A percentile compares a stretch with the other conserved stretches of the same genome.
These are phyloP conservation scores for Poa annua DNA, from an alignment of 176 grass and related monocot genomes.

Conservation along the genomic window DNA sequence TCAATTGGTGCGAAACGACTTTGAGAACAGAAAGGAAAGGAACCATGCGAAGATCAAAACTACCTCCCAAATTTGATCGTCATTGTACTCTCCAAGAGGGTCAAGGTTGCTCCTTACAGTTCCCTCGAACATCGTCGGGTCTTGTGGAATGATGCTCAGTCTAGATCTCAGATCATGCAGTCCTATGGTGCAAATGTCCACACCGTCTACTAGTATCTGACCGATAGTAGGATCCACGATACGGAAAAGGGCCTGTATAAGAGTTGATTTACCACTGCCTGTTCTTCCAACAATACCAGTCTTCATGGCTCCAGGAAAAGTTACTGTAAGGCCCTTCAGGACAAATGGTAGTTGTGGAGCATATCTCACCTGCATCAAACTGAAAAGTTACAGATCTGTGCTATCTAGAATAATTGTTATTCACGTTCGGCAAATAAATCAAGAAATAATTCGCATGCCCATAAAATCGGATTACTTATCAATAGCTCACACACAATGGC, in stretches of 20 bases:
- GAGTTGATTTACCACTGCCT: constrained; percentile 90
- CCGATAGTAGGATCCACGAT: constrained; percentile 79
- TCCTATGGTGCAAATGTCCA: constrained; percentile 80
- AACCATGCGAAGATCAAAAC: neutral
- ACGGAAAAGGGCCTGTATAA: constrained; percentile 89
- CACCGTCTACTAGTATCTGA: constrained; percentile 69
- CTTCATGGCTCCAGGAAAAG: constrained; percentile 75
- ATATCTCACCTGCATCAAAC: constrained; percentile 69
- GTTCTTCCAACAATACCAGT: constrained; percentile 93
- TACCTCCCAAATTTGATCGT: constrained; percentile 92
- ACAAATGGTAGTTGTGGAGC: constrained; percentile 75
- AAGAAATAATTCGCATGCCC: neutral
- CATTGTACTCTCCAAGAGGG: constrained; percentile 77
- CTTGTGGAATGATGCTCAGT: constrained; percentile 93
- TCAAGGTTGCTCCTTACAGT: constrained; percentile 92
- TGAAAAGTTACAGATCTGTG: neutral
- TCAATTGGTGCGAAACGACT: neutral
- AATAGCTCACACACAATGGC: neutral
- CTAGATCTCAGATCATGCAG: constrained; percentile 89
- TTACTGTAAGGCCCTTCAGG: constrained; percentile 72
- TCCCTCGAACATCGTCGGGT: constrained; percentile 90
- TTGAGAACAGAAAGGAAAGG: neutral
- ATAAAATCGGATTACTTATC: neutral
- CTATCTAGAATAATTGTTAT: neutral
- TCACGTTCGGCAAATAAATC: too few relatives aligned